Base-by-base conservation (phyloP, 2,329 filamentous ascomycete genomes). In the Phaeosphaeria sp. region DNA sequence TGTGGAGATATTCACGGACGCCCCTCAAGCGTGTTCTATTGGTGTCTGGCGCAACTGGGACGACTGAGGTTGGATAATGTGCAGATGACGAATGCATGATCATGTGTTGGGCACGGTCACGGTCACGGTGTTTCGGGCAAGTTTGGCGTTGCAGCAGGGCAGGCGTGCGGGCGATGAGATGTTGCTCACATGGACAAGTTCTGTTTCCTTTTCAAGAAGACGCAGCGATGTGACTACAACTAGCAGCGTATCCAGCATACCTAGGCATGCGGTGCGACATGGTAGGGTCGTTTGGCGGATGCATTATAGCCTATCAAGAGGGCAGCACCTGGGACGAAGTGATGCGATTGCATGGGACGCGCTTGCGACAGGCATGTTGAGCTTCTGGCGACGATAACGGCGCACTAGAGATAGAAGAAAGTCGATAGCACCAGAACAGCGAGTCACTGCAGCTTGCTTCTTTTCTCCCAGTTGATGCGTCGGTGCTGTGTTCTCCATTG, bases 31-130 rank as follows among this genome's bases (percentile, higher is more conserved):
- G 17, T 75, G 82, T 30, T 72, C 76, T 2, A 71, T 79, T 48
- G 82, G 82, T 15, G 78, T 75, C 21, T 82, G 80, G 81, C 79
- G 78, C 51, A 69, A 71, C 33, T 80, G 79, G 77, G 74, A 80
- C 60, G 75, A 78, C 49, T 74, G 64, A 60, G 40, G 25, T 43
- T 49, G 49, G 24, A 25, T 25, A 13, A 22, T 13, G 7, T 9
- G 8, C 33, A 49, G 47, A 39, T 49, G 27, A 36, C 21, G 30
- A 13, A 49, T 18, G 27, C 33, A 47, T n/a, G 24, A 21, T 47
- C 45, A 47, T 47, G 22, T 24, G 45, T 30, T n/a, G 45, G 42
- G 42, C 22, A 24, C 45, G 24, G 36, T 53, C 45, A 43, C 36
- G 49, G 49, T 51, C 33, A 27, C 22, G 33, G 20, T 43, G 51